Conservation (phyloP, 2,329 filamentous ascomycete species). For the Acrocalymma vagum region DNA sequence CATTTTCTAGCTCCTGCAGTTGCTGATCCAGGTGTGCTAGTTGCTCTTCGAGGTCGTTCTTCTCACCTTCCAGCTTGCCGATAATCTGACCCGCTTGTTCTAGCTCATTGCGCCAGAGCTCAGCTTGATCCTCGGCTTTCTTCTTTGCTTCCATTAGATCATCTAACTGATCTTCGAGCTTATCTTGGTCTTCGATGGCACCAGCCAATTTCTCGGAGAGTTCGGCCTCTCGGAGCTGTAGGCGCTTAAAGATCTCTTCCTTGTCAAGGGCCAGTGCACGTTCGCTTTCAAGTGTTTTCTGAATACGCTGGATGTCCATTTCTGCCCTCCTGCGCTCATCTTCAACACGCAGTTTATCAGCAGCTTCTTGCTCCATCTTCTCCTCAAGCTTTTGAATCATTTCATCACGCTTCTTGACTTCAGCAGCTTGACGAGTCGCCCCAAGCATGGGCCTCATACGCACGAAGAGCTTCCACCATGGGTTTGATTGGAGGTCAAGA, state of each 20-base stretch:
- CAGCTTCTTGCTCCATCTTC: constrained; percentile 80
- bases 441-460: constrained; percentile 96
- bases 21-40: constrained; percentile 75
- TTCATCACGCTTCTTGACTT: constrained; percentile 94
- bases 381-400: constrained; percentile 88
- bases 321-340: constrained; percentile 91
- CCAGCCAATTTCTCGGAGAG: constrained; percentile 91
- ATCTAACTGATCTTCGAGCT: constrained; percentile 92
- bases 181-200: constrained; percentile 92
- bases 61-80: constrained; percentile 84
- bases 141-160: constrained; percentile 89
- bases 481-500: constrained; percentile 85
- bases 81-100: constrained; percentile 93
- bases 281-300: constrained; percentile 95
- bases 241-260: constrained; percentile 97
- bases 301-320: constrained; percentile 85
- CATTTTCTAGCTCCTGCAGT: constrained; percentile 73
- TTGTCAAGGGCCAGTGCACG: constrained; percentile 95
- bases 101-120: constrained; percentile 79
- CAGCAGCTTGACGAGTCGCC: constrained; percentile 87
- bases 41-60: constrained; percentile 74
- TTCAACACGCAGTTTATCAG: constrained; percentile 81
- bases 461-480: constrained; percentile 96
- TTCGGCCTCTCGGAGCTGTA: constrained; percentile 90
- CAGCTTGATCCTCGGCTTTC: constrained; percentile 83